Base-by-base conservation (phyloP, 768 basidiomycete species). In the Lactarius deliciosus region DNA sequence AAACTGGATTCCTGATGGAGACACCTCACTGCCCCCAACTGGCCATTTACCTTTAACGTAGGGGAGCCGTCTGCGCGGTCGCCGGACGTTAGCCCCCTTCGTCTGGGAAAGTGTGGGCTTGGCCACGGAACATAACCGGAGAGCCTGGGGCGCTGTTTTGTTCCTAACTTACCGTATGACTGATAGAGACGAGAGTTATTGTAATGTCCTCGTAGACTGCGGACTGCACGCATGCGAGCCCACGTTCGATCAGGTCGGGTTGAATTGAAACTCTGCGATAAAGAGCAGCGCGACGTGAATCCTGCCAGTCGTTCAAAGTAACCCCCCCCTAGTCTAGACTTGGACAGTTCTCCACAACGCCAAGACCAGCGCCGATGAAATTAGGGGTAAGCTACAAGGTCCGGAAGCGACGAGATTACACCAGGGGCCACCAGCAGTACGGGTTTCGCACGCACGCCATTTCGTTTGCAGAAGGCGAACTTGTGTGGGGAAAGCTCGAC, bases 1-100 rank as follows among this genome's bases (percentile, higher is more conserved):
- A 22, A 38, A 40, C 5, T 16, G 45, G 34, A 18, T 64, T 32
- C n/a, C 58, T 53, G 50, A 64, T 58, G 22, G 28, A 41, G 40
- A 36, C 2, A 40, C n/a, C 9, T 28, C 59, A 10, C 40, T 40
- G 15, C n/a, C 7, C 13, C 22, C 15, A 34, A 28, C 18, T 10
- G 18, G 1, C n/a, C 4, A 1, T 20, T 9, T n/a, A 1, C 20
- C 16, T 30, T 16, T 50, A 50, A 20, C 45, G 45, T 57, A 15
- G 45, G 45, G 43, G 25, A 8, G 16, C 28, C 7, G 18, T 28
- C 10, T 38, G 28, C 34, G 25, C 13, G 45, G 53, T 15, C 54
- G 20, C 22, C 25, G 41, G 15, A 50, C 22, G 5, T 54, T 34
- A 28, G 32, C 15, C 20, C 41, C 55, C 56, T 47, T 18, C 32